Evolutionary conservation across 371 early-diverging fungal genomes (phyloP).

Genomic region (Syncephalastrum monosporum): DNA sequence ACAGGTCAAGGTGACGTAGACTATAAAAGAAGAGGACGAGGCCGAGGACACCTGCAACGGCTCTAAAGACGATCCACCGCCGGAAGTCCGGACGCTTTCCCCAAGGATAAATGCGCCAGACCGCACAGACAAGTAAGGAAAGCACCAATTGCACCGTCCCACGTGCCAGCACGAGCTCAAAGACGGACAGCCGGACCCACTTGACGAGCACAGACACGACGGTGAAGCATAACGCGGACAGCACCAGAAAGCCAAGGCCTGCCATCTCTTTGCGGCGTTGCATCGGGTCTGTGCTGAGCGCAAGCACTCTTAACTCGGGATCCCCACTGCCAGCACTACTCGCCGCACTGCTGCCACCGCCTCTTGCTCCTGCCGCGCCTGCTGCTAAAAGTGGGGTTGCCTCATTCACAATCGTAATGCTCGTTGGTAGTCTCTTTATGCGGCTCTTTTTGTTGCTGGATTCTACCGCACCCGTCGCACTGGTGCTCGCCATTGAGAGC

Average conservation of each 20-base stretch:
- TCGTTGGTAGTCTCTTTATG: slow-evolving; percentile 5
- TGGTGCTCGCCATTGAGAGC: no score
- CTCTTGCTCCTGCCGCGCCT: not conserved
- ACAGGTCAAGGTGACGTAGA: slow-evolving; percentile 64
- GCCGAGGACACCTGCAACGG: slow-evolving; percentile 64
- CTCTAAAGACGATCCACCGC: slow-evolving; percentile 62
- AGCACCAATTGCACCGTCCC: slow-evolving; percentile 62
- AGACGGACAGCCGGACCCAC: slow-evolving; percentile 60
- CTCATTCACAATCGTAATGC: slow-evolving; percentile 27
- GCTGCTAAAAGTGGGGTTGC: slow-evolving; percentile 22
- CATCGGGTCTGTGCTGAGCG: slow-evolving; percentile 17
- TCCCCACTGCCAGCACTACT: not conserved
- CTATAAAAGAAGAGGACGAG: slow-evolving; percentile 74
- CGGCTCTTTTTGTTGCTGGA: no score
- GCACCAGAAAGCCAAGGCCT: slow-evolving; percentile 49
- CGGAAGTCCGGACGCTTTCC: slow-evolving; percentile 52
- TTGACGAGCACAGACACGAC: slow-evolving; percentile 74
- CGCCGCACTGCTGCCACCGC: not conserved
- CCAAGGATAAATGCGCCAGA: slow-evolving; percentile 51
- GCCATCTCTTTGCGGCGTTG: slow-evolving; percentile 17
- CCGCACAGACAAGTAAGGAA: slow-evolving; percentile 52
- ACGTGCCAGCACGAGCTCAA: slow-evolving; percentile 73
- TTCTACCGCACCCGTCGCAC: no score
- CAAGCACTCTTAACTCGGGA: slow-evolving; percentile 8
- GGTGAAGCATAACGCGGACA: slow-evolving; percentile 74